These are phyloP conservation scores for Cynara cardunculus DNA, from an alignment of 129 eudicot species.

Conservation along the genomic window DNA sequence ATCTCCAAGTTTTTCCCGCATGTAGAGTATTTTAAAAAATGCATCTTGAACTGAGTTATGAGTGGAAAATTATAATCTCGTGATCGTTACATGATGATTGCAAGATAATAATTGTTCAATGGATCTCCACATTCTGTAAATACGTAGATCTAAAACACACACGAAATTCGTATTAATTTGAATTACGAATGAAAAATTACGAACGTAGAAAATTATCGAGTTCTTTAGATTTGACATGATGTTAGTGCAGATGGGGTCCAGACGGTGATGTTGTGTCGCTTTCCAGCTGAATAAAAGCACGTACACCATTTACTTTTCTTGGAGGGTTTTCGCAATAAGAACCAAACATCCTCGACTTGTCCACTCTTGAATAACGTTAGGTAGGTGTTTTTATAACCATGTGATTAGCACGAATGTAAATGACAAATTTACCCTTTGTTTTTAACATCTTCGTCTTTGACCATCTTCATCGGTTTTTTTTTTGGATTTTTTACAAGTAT, in stretches of 20 bases:
- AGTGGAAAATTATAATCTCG: background rate
- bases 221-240: background rate
- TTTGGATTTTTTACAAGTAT: background rate
- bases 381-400: background rate
- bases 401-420: background rate
- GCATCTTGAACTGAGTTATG: background rate
- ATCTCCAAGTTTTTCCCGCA: background rate
- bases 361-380: background rate
- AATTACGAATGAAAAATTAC: no score
- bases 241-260: background rate
- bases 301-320: no score
- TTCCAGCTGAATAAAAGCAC: no score
- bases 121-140: background rate
- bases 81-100: background rate
- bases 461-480: no score
- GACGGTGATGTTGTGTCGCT: background rate
- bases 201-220: background rate
- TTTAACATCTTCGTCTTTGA: no score
- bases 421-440: background rate
- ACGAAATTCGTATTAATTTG: background rate
- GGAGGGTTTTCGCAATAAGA: no score
- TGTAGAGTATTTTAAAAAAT: background rate
- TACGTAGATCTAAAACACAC: background rate
- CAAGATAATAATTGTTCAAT: background rate
- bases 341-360: background rate